These are phyloP conservation scores for Colletotrichum melonis DNA, from an alignment of 2,329 filamentous ascomycete species.

Conservation along the genomic window DNA sequence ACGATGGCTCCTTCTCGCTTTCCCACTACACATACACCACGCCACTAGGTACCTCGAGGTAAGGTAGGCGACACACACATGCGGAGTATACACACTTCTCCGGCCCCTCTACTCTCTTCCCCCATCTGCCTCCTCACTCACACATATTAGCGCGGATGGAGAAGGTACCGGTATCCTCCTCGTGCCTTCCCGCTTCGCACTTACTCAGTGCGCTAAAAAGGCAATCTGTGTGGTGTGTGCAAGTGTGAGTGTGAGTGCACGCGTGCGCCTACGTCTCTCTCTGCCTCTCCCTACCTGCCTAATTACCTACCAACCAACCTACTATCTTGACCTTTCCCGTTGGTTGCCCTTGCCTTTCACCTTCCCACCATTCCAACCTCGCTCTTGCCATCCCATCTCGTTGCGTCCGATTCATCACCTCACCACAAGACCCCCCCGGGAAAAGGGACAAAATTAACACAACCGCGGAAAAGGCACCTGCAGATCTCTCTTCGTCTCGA, in stretches of 20 bases:
- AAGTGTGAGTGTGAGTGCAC: slow-evolving; percentile 7
- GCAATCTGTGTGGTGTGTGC: not conserved
- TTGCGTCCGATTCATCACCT: slow-evolving; percentile 25
- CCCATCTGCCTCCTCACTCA: not conserved
- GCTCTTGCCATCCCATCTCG: slow-evolving; percentile 35
- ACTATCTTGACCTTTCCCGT: not conserved
- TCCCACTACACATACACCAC: slow-evolving; percentile 14
- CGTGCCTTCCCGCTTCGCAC: slow-evolving; percentile 14
- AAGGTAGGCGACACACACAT: slow-evolving; percentile 9
- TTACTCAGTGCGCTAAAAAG: slow-evolving; percentile 1
- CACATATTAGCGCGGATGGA: not conserved
- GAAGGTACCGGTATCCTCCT: not conserved
- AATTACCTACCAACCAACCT: not conserved
- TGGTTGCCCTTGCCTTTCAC: slow-evolving; percentile 11
- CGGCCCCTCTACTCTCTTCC: not conserved
- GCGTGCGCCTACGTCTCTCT: slow-evolving; percentile 9
- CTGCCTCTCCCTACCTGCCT: not conserved
- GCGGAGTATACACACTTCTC: not conserved
- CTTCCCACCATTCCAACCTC: slow-evolving; percentile 19
- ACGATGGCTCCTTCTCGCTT: not conserved
- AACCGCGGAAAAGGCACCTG: not conserved
- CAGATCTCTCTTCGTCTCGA: slow-evolving; percentile 20
- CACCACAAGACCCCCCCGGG: not conserved
- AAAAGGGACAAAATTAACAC: not conserved
- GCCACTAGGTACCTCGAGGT: too few species aligned